phyloP scores from a whole-genome alignment of 371 early-diverging fungal genomes.

The Gilbertella persicaria region DNA sequence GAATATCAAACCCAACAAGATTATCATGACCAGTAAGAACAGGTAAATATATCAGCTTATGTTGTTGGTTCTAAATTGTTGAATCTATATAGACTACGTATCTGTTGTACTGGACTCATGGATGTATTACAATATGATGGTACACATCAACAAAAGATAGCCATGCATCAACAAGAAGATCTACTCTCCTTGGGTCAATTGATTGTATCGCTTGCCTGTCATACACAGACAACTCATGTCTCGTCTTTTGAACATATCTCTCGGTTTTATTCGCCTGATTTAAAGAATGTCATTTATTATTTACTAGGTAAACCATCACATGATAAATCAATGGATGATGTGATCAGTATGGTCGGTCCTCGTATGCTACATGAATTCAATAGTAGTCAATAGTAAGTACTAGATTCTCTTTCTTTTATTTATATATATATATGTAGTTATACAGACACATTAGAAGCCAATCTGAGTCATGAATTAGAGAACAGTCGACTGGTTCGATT shows the following conservation, averaged over 20 bases:
- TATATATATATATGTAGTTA: constrained; percentile 39
- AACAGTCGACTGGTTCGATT: constrained; percentile 87
- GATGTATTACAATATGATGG: constrained; percentile 82
- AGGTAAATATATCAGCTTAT: constrained; percentile 41
- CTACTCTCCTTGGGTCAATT: constrained; percentile 87
- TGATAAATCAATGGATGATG: constrained; percentile 81
- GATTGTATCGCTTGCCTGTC: constrained; percentile 79
- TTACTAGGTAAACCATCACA: constrained; percentile 77
- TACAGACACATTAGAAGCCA: constrained; percentile 80
- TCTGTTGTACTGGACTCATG: constrained; percentile 82
- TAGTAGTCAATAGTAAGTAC: constrained; percentile 62
- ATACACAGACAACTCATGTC: constrained; percentile 59
- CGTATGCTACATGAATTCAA: constrained; percentile 77
- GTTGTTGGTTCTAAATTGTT: not conserved
- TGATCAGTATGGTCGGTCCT: constrained; percentile 81
- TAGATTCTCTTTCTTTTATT: not conserved
- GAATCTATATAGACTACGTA: constrained; percentile 59
- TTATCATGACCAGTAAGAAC: constrained; percentile 82
- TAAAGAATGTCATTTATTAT: constrained; percentile 81
- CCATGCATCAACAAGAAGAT: constrained; percentile 84
- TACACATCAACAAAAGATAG: constrained; percentile 50
- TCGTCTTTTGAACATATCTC: constrained; percentile 78
- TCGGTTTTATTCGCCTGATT: constrained; percentile 73
- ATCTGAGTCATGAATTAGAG: constrained; percentile 80
- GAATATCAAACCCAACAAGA: constrained; percentile 77